Percentiles rank a stretch among this genome's conserved stretches.
phyloP scores from a whole-genome alignment of 2,329 filamentous ascomycete genomes.

The Verticillium nubilum region DNA sequence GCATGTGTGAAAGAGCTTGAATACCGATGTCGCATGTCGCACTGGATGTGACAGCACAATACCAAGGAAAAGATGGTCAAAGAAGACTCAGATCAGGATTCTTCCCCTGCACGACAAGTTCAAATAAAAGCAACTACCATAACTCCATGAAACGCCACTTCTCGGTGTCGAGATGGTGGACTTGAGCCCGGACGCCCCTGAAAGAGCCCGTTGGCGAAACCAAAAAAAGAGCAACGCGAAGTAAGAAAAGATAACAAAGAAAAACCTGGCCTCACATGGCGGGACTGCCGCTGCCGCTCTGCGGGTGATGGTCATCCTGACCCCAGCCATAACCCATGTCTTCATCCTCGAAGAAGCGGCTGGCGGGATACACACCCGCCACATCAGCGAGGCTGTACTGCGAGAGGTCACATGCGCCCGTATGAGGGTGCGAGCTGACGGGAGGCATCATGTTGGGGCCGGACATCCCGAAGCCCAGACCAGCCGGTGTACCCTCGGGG shows the following conservation, averaged over 20 bases:
- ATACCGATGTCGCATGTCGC: too few relatives aligned
- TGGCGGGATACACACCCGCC: conserved; percentile 4
- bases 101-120: neutral
- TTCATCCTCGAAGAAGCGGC: neutral
- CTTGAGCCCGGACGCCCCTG: neutral
- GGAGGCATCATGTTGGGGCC: neutral
- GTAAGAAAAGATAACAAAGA: neutral
- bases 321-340: neutral
- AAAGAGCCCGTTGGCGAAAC: neutral
- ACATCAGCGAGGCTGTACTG: conserved; percentile 8
- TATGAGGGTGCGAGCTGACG: neutral
- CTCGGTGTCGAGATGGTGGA: neutral
- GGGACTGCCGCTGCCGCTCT: neutral
- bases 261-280: neutral
- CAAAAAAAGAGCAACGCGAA: neutral
- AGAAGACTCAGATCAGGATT: too few relatives aligned
- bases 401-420: conserved; percentile 2
- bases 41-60: too few relatives aligned
- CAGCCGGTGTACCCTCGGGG: neutral
- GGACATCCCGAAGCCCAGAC: neutral
- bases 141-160: neutral
- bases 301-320: neutral
- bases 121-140: neutral
- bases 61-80: too few relatives aligned
- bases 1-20: too few relatives aligned